Evolutionary conservation across 306 rosid species (phyloP), one percentile per base, ranked within the genome.

Genomic region (Cyclanthera cordifolia): DNA sequence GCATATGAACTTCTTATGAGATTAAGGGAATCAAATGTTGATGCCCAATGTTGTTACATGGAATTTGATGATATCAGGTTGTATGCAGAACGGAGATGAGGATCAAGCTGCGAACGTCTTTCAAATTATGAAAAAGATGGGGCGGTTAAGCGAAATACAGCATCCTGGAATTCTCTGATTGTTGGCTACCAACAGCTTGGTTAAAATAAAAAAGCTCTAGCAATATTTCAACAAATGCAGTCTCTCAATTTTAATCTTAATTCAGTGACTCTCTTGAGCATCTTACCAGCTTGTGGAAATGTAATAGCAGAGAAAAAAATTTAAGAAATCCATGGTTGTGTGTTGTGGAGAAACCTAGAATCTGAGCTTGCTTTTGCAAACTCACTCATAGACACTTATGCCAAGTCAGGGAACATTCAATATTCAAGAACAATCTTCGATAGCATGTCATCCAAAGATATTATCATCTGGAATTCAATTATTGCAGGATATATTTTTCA

Each of bases 191-290:
- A 27, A 3, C 30, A 27, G 30, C 30, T 27, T 27, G n/a, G 94
- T 67, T 82, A 85, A 68, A 86, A 81, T 77, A 85, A 87, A 78
- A 83, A 83, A 82, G 96, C 91, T 8, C 72, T 90, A 17, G 76
- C 84, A 70, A 77, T 90, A 50, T 93, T 93, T 79, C 79, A 94
- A 73, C 82, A 79, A 73, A 89, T 93, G 96, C 98, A 89, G 79
- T 76, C 79, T 77, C 77, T 49, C 70, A 34, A 67, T 50, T 34
- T 84, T 70, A 74, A 67, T 64, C 95, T 89, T 48, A 93, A 93
- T 76, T 61, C 83, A 9, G 94, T 93, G 60, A 86, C 95, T 4
- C 78, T 93, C 68, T 81, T 93, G 71, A 86, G 91, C 63, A 74
- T 93, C 74, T 82, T 93, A 71, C 95, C 88, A 5, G 84, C 84